phyloP scores from a whole-genome alignment of 768 basidiomycete species.

The Daedaleopsis sinensis region DNA sequence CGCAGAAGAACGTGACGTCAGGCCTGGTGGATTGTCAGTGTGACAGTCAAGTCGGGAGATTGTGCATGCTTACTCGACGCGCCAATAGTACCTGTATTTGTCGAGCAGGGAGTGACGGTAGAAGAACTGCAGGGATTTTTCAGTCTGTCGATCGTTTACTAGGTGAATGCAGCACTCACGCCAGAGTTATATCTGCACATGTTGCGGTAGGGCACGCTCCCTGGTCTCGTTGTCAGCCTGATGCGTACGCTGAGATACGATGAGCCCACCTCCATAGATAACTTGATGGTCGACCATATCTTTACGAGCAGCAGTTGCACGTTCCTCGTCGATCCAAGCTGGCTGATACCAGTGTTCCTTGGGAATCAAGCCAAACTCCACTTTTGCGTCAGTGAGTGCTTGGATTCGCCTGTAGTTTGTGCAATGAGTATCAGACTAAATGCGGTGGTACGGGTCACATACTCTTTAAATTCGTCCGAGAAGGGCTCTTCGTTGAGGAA shows the following conservation, averaged over 20 bases:
- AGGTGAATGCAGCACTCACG: constrained; percentile 46
- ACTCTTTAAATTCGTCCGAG: constrained; percentile 72
- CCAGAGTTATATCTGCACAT: constrained; percentile 97
- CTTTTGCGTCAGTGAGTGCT: constrained; percentile 60
- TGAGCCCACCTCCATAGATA: constrained; percentile 51
- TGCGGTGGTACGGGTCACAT: constrained; percentile 13
- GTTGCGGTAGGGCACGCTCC: constrained; percentile 83
- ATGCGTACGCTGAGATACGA: background rate
- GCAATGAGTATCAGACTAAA: constrained; percentile 20
- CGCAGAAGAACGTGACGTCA: constrained; percentile 60
- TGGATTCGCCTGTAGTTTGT: constrained; percentile 50
- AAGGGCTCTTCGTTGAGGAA: constrained; percentile 85
- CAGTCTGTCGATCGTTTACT: background rate
- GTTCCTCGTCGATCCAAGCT: constrained; percentile 62
- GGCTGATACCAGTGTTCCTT: constrained; percentile 82
- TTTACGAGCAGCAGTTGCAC: constrained; percentile 48
- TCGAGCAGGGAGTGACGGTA: constrained; percentile 48
- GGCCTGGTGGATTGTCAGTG: constrained; percentile 37
- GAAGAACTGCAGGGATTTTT: constrained; percentile 46
- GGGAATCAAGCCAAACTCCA: constrained; percentile 81
- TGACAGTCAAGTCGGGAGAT: background rate
- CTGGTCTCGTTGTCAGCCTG: constrained; percentile 38
- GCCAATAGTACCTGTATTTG: constrained; percentile 50
- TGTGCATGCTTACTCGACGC: constrained; percentile 45
- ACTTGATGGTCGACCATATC: constrained; percentile 60